These are phyloP conservation scores for Saturnispora gosingensis DNA, from an alignment of 805 yeast species.

Conservation along the genomic window DNA sequence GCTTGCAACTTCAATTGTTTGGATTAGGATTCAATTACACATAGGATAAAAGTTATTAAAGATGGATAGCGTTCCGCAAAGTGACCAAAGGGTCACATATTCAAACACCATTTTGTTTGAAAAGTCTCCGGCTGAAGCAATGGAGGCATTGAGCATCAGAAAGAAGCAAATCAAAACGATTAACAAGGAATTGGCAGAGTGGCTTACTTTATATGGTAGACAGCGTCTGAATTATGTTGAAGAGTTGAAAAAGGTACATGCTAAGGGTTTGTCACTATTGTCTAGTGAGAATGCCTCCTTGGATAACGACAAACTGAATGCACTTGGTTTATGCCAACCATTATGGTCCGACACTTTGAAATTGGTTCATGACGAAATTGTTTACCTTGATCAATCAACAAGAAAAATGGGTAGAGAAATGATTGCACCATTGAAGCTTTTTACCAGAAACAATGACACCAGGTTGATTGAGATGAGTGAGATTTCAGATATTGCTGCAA, in stretches of 20 bases:
- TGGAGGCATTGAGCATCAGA: constrained; percentile 50
- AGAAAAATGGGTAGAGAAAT: constrained; percentile 46
- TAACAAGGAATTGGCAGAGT: constrained; percentile 51
- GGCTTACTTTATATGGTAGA: constrained; percentile 47
- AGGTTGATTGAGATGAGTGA: constrained; percentile 35
- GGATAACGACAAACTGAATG: constrained; percentile 41
- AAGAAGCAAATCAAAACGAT: constrained; percentile 43
- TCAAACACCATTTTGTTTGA: constrained; percentile 28
- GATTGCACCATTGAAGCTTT: constrained; percentile 43
- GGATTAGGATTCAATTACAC: not conserved
- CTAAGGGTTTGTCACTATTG: constrained; percentile 29
- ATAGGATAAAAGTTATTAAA: not conserved
- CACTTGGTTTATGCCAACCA: constrained; percentile 35
- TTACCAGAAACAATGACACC: constrained; percentile 42
- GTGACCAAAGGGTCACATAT: constrained; percentile 25
- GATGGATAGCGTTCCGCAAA: constrained; percentile 4
- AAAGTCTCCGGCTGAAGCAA: constrained; percentile 48
- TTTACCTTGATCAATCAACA: constrained; percentile 37
- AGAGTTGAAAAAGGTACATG: constrained; percentile 34
- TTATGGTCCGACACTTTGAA: constrained; percentile 37
- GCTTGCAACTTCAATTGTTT: not conserved
- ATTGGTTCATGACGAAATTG: constrained; percentile 38
- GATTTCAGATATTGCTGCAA: constrained; percentile 19
- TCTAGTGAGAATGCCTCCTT: constrained; percentile 29
- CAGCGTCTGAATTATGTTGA: constrained; percentile 39